Percentiles rank a stretch among this genome's conserved stretches.
Evolutionary conservation across 2,329 filamentous ascomycete genomes (phyloP).

Genomic region (Exutisphaerella laricina): DNA sequence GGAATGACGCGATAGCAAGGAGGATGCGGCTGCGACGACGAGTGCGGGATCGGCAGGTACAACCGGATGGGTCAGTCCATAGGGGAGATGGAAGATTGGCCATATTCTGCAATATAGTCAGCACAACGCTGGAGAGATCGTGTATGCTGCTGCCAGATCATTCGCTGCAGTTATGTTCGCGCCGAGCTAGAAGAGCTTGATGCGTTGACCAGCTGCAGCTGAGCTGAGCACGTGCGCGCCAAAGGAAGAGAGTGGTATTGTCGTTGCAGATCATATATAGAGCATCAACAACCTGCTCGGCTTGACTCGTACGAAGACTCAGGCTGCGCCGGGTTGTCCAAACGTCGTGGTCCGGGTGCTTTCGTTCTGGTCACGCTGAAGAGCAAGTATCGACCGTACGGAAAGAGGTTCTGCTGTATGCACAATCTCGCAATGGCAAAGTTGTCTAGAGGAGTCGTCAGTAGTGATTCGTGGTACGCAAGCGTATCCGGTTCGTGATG

Average conservation of each 20-base stretch:
- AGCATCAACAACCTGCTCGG: background rate
- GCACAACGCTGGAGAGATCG: background rate
- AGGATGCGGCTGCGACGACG: conserved; percentile 6
- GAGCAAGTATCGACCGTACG: too few species aligned
- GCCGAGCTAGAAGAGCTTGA: background rate
- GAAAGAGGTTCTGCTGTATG: too few species aligned
- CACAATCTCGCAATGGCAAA: too few species aligned
- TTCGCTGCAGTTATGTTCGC: background rate
- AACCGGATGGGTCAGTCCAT: background rate
- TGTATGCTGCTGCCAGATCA: background rate
- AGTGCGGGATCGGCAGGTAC: background rate
- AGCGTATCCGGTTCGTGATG: conserved; percentile 5
- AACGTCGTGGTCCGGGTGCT: too few species aligned
- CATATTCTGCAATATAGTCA: conserved; percentile 5
- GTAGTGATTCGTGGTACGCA: background rate
- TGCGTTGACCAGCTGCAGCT: background rate
- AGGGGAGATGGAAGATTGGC: conserved; percentile 2
- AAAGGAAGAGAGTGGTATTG: too few species aligned
- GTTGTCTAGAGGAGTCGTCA: too few species aligned
- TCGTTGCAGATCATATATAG: background rate
- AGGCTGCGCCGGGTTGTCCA: too few species aligned
- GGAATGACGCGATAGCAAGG: conserved; percentile 1
- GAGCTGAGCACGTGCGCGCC: background rate
- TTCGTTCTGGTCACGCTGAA: too few species aligned
- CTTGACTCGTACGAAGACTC: too few species aligned